Evolutionary conservation across 2,329 filamentous ascomycete genomes (phyloP).

Genomic region (Verticillium dahliae): DNA sequence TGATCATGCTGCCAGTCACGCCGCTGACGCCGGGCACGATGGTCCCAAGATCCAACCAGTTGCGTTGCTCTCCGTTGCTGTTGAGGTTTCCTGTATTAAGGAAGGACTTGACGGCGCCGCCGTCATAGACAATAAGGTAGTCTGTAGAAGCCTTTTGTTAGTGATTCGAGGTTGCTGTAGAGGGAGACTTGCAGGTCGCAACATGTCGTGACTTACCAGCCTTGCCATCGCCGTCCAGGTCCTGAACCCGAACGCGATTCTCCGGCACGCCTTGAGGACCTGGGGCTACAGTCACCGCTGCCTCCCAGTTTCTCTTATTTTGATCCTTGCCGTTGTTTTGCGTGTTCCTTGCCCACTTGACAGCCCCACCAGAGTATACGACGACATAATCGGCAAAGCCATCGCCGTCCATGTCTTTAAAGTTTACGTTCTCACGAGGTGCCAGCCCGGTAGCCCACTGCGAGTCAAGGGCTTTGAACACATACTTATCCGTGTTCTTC

Average conservation of each 20-base stretch:
- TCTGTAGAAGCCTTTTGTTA: not conserved
- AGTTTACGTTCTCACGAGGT: not conserved
- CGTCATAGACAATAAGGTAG: conserved; percentile 4
- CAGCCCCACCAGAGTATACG: conserved; percentile 1
- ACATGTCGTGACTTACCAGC: not conserved
- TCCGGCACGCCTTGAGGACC: not conserved
- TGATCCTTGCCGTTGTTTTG: conserved; percentile 6
- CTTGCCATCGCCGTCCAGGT: not conserved
- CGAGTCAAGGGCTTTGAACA: conserved; percentile 5
- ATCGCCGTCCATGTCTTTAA: conserved; percentile 8
- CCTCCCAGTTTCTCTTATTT: conserved; percentile 6
- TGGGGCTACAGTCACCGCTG: not conserved
- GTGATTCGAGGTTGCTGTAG: not conserved
- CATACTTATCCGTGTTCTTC: conserved; percentile 5
- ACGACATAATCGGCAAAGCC: conserved; percentile 11
- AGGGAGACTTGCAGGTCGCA: not conserved
- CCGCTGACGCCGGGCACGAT: conserved; percentile 3
- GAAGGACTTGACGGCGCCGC: conserved; percentile 3
- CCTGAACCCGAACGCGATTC: not conserved
- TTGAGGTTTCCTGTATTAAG: not conserved
- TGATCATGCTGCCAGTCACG: conserved; percentile 3
- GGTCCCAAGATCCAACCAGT: conserved; percentile 5
- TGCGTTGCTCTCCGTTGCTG: not conserved
- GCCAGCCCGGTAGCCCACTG: conserved; percentile 4
- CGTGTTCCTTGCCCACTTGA: conserved; percentile 4